Percentiles rank a stretch among this genome's conserved stretches.
Conservation (phyloP, 805 yeast genomes). For the Saturnispora gosingensis region DNA sequence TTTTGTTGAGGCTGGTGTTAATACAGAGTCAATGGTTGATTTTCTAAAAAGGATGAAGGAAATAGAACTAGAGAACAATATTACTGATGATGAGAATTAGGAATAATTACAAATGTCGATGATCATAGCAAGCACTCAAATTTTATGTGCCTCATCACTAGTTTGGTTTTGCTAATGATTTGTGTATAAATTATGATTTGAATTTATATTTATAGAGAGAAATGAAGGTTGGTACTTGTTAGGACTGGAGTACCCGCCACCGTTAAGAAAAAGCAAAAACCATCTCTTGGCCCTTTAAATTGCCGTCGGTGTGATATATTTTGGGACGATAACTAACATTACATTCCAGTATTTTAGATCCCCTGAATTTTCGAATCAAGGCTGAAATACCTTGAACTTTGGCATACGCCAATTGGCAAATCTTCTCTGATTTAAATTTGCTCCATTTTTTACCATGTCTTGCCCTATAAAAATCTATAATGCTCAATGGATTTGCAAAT, state of each 20-base stretch:
- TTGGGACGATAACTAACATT: constrained; percentile 39
- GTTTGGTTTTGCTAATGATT: neutral
- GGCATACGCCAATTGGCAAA: constrained; percentile 44
- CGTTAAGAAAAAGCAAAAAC: constrained; percentile 28
- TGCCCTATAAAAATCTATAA: constrained; percentile 35
- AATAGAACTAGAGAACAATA: constrained; percentile 6
- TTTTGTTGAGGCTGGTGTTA: constrained; percentile 72
- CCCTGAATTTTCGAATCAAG: constrained; percentile 38
- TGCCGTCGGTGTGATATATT: constrained; percentile 37
- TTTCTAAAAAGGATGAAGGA: constrained; percentile 45
- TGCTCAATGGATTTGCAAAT: constrained; percentile 35
- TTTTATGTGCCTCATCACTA: neutral
- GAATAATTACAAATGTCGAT: too few relatives aligned
- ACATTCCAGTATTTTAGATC: constrained; percentile 39
- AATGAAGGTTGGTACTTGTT: neutral
- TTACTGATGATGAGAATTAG: constrained; percentile 4
- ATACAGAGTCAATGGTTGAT: constrained; percentile 61
- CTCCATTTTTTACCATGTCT: constrained; percentile 42
- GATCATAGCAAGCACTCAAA: neutral
- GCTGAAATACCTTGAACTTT: constrained; percentile 40
- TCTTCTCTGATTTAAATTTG: constrained; percentile 38
- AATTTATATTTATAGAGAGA: neutral
- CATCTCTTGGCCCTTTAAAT: constrained; percentile 32
- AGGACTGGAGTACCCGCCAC: neutral
- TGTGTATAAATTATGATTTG: neutral